Evolutionary conservation across 805 yeast species (phyloP).

Genomic region (Suhomyces kilbournensis): DNA sequence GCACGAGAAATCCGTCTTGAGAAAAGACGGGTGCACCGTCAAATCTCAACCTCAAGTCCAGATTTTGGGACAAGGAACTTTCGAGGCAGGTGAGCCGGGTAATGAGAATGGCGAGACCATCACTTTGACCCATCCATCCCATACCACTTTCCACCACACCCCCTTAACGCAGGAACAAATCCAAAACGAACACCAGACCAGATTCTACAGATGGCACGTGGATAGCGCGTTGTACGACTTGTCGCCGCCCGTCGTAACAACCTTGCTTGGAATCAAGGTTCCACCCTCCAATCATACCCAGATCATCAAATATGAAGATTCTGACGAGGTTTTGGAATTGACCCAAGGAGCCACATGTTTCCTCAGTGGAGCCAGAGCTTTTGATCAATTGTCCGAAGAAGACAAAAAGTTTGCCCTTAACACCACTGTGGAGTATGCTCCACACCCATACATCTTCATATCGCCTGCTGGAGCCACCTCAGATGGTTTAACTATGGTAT

Average conservation of each 20-base stretch:
- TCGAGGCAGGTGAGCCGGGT: conserved; percentile 52
- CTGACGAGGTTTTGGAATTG: conserved; percentile 60
- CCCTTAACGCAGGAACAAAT: conserved; percentile 64
- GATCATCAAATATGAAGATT: conserved; percentile 54
- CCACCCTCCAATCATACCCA: conserved; percentile 67
- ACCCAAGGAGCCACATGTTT: conserved; percentile 89
- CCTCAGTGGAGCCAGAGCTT: conserved; percentile 80
- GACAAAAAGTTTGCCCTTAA: conserved; percentile 72
- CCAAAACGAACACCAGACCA: conserved; percentile 57
- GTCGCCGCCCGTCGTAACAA: conserved; percentile 84
- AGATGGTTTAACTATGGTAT: conserved; percentile 83
- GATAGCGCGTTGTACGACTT: conserved; percentile 85
- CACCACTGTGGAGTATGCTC: conserved; percentile 85
- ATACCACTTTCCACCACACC: conserved; percentile 72
- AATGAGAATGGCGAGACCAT: conserved; percentile 61
- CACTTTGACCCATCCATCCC: conserved; percentile 77
- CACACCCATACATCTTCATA: conserved; percentile 87
- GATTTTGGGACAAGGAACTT: conserved; percentile 79
- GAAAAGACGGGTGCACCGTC: conserved; percentile 76
- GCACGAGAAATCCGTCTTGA: conserved; percentile 57
- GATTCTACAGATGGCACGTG: conserved; percentile 92
- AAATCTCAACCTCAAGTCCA: conserved; percentile 87
- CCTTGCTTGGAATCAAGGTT: conserved; percentile 77
- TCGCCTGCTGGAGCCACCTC: conserved; percentile 77
- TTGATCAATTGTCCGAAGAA: conserved; percentile 59